Conservation (phyloP, 306 rosid genomes). For the Heteromeles arbutifolia region DNA sequence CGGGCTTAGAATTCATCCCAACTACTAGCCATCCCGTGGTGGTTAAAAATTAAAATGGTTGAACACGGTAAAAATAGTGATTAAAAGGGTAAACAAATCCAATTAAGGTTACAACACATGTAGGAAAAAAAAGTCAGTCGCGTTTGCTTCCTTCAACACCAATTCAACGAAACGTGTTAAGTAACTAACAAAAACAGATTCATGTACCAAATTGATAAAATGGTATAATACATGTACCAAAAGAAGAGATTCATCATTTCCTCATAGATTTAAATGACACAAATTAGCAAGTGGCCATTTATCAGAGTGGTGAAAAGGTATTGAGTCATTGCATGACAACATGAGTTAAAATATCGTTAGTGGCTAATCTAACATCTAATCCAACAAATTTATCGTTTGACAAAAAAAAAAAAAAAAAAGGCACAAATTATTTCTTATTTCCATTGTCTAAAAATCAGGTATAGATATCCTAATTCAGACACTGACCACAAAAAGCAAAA, state of each 20-base stretch:
- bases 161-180: neutral
- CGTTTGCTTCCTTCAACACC: neutral
- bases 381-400: too few species aligned
- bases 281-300: too few species aligned
- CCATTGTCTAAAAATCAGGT: neutral
- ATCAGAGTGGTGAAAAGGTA: too few species aligned
- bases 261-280: neutral
- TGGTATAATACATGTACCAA: neutral
- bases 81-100: too few species aligned
- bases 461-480: neutral
- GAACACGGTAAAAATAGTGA: neutral
- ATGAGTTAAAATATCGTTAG: accelerated
- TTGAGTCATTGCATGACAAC: too few species aligned
- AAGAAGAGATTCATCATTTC: neutral
- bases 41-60: neutral
- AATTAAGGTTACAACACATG: neutral
- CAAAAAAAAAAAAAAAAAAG: too few species aligned
- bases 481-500: neutral
- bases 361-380: too few species aligned
- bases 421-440: too few species aligned
- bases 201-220: neutral
- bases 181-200: too few species aligned
- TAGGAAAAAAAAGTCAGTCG: neutral
- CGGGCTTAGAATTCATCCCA: too few species aligned
- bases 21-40: too few species aligned